A percentile compares a stretch with the other conserved stretches of the same genome.
Evolutionary conservation across 2,329 filamentous ascomycete species (phyloP).

Genomic region (Aspergillus fischeri): DNA sequence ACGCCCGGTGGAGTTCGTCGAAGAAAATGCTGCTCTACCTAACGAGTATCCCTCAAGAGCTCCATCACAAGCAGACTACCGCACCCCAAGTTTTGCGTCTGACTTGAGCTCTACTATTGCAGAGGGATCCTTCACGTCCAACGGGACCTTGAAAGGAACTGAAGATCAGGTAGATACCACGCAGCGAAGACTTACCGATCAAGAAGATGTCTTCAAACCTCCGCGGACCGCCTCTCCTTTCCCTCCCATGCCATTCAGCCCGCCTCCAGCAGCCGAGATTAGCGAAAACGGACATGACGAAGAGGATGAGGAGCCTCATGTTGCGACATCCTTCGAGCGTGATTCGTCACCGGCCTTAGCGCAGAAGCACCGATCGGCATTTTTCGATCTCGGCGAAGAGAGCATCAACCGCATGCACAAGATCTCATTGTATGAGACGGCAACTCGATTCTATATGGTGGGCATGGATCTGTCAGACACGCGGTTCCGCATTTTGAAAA

Average conservation of each 20-base stretch:
- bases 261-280: slow-evolving; percentile 27
- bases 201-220: slow-evolving; percentile 15
- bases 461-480: slow-evolving; percentile 87
- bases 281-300: slow-evolving; percentile 33
- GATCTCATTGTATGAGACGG: slow-evolving; percentile 96
- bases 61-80: slow-evolving; percentile 14
- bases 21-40: slow-evolving; percentile 16
- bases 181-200: slow-evolving; percentile 9
- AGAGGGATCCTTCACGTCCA: slow-evolving; percentile 11
- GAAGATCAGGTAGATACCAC: slow-evolving; percentile 11
- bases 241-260: slow-evolving; percentile 26
- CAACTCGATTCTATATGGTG: slow-evolving; percentile 88
- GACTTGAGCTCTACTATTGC: slow-evolving; percentile 4
- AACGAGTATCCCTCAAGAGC: slow-evolving; percentile 18
- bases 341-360: slow-evolving; percentile 36
- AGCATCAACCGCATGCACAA: slow-evolving; percentile 73
- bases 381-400: slow-evolving; percentile 39
- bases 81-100: slow-evolving; percentile 9
- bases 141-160: slow-evolving; percentile 9
- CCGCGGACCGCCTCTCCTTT: slow-evolving; percentile 22
- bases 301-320: slow-evolving; percentile 42
- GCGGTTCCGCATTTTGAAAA: slow-evolving; percentile 87
- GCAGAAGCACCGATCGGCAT: slow-evolving; percentile 35
- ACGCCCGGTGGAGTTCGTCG: slow-evolving; percentile 21
- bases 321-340: slow-evolving; percentile 44